A percentile compares a stretch with the other conserved stretches of the same genome.
Evolutionary conservation across 2,329 filamentous ascomycete genomes (phyloP).

Genomic region (Calcarisporium arbuscula): DNA sequence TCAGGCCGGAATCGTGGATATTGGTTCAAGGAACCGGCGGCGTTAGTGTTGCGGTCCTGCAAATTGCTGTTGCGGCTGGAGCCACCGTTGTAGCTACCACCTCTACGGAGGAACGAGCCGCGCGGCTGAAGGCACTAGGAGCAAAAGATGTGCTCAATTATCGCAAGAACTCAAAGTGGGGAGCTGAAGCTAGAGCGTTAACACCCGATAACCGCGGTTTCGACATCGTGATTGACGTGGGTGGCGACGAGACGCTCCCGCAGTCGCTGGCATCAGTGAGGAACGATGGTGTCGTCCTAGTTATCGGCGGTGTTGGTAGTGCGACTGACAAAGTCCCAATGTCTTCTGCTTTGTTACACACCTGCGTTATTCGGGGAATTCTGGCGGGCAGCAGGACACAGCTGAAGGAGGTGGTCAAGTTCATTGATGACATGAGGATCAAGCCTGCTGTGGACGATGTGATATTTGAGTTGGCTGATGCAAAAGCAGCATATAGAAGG

Average conservation of each 20-base stretch:
- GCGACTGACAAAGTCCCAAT: conserved; percentile 18
- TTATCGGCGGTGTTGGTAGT: conserved; percentile 31
- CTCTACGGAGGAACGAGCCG: conserved; percentile 36
- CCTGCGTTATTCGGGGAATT: conserved; percentile 38
- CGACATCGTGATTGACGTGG: conserved; percentile 43
- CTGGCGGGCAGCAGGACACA: conserved; percentile 38
- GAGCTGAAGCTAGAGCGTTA: conserved; percentile 34
- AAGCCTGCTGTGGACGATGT: conserved; percentile 37
- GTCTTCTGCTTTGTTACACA: conserved; percentile 22
- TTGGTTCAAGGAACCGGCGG: conserved; percentile 67
- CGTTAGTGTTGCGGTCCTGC: conserved; percentile 59
- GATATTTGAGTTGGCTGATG: conserved; percentile 37
- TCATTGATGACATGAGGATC: conserved; percentile 39
- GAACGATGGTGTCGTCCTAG: conserved; percentile 37
- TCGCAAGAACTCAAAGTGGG: conserved; percentile 38
- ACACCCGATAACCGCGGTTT: conserved; percentile 37
- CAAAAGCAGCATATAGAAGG: conserved; percentile 37
- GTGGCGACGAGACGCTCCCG: conserved; percentile 34
- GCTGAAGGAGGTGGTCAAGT: conserved; percentile 46
- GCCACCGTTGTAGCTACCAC: conserved; percentile 45
- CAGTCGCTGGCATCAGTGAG: conserved; percentile 40
- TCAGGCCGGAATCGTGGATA: conserved; percentile 47
- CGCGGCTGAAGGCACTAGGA: conserved; percentile 37
- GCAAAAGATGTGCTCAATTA: conserved; percentile 47
- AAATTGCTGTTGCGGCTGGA: conserved; percentile 44